Base-by-base conservation (phyloP, 2,329 filamentous ascomycete species). In the Aspergillus udagawae region DNA sequence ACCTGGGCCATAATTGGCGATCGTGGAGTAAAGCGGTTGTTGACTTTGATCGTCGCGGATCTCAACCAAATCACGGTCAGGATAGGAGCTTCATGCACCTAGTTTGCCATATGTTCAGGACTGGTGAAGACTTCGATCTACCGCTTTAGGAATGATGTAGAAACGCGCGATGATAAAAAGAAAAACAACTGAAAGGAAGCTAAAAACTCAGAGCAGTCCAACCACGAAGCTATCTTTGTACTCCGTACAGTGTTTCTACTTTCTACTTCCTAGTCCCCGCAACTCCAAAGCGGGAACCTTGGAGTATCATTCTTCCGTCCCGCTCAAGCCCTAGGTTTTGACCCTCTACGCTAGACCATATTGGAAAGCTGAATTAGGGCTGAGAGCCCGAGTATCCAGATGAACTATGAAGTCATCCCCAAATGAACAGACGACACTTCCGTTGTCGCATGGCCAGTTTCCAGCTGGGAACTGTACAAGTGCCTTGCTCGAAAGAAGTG, bases 1-100 rank as follows among this genome's bases (percentile, higher is more conserved):
- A 83, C 76, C 73, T 87, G 87, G 71, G 80, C 84, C 88, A 91
- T 91, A 68, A 59, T 62, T 60, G 65, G 58, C 71, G 56, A 38
- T 38, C 17, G 17, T 35, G 14, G 44, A 38, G 32, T 20, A 25
- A 54, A 49, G 42, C 41, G 54, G 35, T 27, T 48, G 52, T 53
- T 28, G 44, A 47, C 47, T 60, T 51, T 17, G 29, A 28, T 27
- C 45, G n/a, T 47, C 54, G 51, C 48, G 48, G 35, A 52, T 35
- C 35, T 48, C 49, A 52, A 50, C 49, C 57, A 42, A 51, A 51
- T 47, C 28, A 51, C 48, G 12, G 42, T 49, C 27, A 53, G 53
- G 38, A 52, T 17, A 45, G 50, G 51, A 55, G 52, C 17, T 14
- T 38, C 38, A 10, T 52, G 10, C 25, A 47, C 27, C 47, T 41